Evolutionary conservation across 2,329 filamentous ascomycete genomes (phyloP).

Genomic region (Volutella citrinella): DNA sequence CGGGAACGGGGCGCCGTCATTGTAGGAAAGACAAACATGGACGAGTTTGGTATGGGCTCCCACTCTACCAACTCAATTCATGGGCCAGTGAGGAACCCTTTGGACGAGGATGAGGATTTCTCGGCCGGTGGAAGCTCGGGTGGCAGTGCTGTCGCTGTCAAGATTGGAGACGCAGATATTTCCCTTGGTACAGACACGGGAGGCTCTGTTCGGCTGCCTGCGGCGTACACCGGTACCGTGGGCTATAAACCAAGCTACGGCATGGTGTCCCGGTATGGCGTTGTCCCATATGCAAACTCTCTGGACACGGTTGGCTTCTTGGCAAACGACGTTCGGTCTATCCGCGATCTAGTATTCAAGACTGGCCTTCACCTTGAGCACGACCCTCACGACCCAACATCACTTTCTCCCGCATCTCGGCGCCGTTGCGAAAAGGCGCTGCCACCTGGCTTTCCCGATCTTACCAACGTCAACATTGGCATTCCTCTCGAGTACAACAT

Average conservation of each 20-base stretch:
- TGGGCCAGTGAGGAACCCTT: slow-evolving; percentile 59
- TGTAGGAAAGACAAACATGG: slow-evolving; percentile 84
- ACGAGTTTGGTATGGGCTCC: slow-evolving; percentile 95
- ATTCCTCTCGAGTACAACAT: slow-evolving; percentile 83
- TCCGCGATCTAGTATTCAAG: slow-evolving; percentile 53
- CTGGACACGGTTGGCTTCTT: slow-evolving; percentile 86
- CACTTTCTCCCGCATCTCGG: slow-evolving; percentile 56
- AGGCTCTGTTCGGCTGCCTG: slow-evolving; percentile 81
- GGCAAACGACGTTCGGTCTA: slow-evolving; percentile 49
- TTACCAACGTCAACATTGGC: slow-evolving; percentile 46
- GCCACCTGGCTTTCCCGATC: slow-evolving; percentile 19
- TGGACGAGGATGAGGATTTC: slow-evolving; percentile 35
- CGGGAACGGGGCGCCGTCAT: slow-evolving; percentile 59
- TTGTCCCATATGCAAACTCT: slow-evolving; percentile 89
- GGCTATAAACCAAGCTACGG: slow-evolving; percentile 94
- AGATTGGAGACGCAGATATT: slow-evolving; percentile 51
- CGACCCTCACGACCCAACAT: slow-evolving; percentile 75
- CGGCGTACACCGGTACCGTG: slow-evolving; percentile 78
- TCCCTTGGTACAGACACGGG: slow-evolving; percentile 93
- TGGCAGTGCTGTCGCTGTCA: slow-evolving; percentile 85
- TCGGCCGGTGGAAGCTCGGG: slow-evolving; percentile 90
- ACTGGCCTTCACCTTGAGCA: slow-evolving; percentile 46
- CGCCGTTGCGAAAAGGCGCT: slow-evolving; percentile 37
- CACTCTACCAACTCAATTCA: slow-evolving; percentile 70
- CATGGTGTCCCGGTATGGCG: slow-evolving; percentile 78